Evolutionary conservation across 1,284 basidiomycete species (phyloP).

Genomic region (Microbotryum lychnidis-dioicae): DNA sequence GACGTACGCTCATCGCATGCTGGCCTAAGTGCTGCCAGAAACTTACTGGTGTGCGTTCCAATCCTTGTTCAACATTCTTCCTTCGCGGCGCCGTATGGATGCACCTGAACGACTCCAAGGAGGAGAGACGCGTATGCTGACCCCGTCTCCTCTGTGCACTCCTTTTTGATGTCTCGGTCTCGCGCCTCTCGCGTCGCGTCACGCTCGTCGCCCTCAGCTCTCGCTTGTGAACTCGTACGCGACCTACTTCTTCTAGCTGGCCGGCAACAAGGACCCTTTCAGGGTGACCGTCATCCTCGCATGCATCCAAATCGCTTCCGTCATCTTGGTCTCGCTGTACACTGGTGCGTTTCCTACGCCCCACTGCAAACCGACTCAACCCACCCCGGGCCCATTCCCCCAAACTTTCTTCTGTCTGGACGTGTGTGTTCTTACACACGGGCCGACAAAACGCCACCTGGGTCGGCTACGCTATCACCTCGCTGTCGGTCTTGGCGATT

Average conservation of each 20-base stretch:
- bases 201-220: too few species aligned
- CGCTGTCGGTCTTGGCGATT: constrained; percentile 29
- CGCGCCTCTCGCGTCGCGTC: too few species aligned
- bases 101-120: too few species aligned
- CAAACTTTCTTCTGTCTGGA: too few species aligned
- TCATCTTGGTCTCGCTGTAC: constrained; percentile 16
- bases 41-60: constrained; percentile 28
- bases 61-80: neutral
- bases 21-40: constrained; percentile 35
- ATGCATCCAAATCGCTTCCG: constrained; percentile 30
- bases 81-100: too few species aligned
- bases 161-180: too few species aligned
- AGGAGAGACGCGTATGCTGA: too few species aligned
- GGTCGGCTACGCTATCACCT: constrained; percentile 30
- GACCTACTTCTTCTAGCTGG: constrained; percentile 36
- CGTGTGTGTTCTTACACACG: constrained; percentile 10
- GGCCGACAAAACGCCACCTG: constrained; percentile 35
- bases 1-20: constrained; percentile 33
- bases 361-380: too few species aligned
- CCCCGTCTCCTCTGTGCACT: too few species aligned
- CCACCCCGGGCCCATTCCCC: too few species aligned
- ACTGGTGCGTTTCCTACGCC: neutral
- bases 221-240: constrained; percentile 21
- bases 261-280: constrained; percentile 35
- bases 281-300: constrained; percentile 36